Base-by-base conservation (phyloP, 352 stramenopile species). In the Phytophthora hybrid region DNA sequence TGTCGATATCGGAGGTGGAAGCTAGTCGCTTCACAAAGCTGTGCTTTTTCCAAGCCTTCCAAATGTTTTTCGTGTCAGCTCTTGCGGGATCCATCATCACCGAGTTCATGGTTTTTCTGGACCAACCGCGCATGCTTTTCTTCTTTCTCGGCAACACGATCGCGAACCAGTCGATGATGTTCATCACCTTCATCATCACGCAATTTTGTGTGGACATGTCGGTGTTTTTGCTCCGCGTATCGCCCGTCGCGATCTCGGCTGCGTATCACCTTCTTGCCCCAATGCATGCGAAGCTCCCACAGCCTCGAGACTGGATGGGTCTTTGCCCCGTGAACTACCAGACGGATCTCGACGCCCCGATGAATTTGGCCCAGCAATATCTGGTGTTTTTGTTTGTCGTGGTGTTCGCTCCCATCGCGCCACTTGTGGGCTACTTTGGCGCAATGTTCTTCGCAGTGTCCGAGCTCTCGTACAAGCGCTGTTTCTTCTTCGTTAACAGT, bases 61-160 rank as follows among this genome's bases (percentile, higher is more conserved):
- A 93, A 70, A 91, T 92, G 79, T 95, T 95, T 52, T 95, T 95
- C 62, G 86, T 95, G 32, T 88, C 88, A 31, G 82, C 82, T 19
- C 76, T 95, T 9, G 85, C 83, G 5, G 88, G 88, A 3, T 92
- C 88, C 14, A 77, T 92, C 47, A 81, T 93, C 51, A 79, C 74
- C 34, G 77, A 89, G 55, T 78, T 93, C 23, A 80, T 86, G 54
- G 55, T 81, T 13, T 74, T 95, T 46, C 73, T 91, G 49, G 82
- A 95, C 57, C 84, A 93, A 51, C 83, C 87, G 53, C 82, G 76
- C 16, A 76, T 92, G 60, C 62, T 89, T 44, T 79, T 95, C 44
- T 89, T 85, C 74, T 88, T 95, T 39, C 69, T 95, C 19, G 86
- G 88, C 29, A 87, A 82, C 67, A 90, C 74, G 18, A 91, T 95